Evolutionary conservation across 164 flowering plant genomes (phyloP).

Genomic region (Vitis amurensis): DNA sequence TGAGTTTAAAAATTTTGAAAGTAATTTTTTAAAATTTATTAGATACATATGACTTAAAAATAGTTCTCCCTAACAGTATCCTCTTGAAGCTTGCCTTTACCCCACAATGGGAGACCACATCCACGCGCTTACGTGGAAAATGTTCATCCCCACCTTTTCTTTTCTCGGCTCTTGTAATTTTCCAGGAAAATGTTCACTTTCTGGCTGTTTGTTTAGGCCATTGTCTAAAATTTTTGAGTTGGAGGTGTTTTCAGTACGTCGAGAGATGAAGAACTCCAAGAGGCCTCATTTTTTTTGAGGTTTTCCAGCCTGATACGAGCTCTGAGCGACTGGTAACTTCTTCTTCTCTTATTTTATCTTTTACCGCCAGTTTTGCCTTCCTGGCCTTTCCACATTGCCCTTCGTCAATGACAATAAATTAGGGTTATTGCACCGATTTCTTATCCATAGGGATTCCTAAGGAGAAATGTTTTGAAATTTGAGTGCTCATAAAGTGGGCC

Average conservation of each 20-base stretch:
- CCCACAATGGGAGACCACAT: too few relatives aligned
- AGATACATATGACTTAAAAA: too few relatives aligned
- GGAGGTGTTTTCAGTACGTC: background rate
- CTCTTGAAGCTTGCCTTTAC: too few relatives aligned
- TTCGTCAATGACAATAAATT: background rate
- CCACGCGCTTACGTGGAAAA: too few relatives aligned
- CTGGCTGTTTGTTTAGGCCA: background rate
- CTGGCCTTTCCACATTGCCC: background rate
- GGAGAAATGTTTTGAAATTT: background rate
- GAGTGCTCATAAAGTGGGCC: background rate
- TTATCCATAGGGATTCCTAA: background rate
- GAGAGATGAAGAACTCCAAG: constrained; percentile 11
- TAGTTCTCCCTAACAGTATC: too few relatives aligned
- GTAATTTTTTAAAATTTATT: too few relatives aligned
- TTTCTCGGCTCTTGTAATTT: too few relatives aligned
- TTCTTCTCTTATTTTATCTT: background rate
- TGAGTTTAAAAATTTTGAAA: too few relatives aligned
- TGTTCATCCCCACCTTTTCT: too few relatives aligned
- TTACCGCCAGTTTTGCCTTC: too few relatives aligned
- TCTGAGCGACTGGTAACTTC: constrained; percentile 29
- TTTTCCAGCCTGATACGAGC: constrained; percentile 23
- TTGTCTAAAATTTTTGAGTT: too few relatives aligned
- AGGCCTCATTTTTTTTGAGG: constrained; percentile 28
- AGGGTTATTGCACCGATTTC: background rate
- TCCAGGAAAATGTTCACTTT: too few relatives aligned